Conservation (phyloP, 1,139 yeast genomes). For the Barnettozyma hawaiiensis region DNA sequence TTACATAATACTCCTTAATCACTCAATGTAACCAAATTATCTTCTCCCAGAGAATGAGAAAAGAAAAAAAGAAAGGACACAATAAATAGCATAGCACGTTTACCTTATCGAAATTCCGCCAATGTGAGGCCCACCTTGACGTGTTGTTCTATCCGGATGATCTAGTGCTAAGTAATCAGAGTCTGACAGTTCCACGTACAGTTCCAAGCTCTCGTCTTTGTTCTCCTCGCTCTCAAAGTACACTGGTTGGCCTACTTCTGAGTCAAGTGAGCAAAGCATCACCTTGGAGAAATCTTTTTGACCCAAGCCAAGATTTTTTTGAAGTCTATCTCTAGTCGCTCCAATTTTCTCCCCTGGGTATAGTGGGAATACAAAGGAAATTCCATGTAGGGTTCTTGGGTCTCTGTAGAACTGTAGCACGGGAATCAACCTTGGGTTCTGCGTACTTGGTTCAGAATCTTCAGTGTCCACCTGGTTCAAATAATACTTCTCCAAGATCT, state of each 20-base stretch:
- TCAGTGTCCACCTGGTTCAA: slow-evolving; percentile 20
- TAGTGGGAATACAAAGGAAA: slow-evolving; percentile 74
- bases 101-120: slow-evolving; percentile 26
- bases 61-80: too few species aligned
- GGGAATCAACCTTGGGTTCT: slow-evolving; percentile 31
- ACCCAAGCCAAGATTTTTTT: slow-evolving; percentile 64
- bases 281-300: slow-evolving; percentile 74
- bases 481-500: slow-evolving; percentile 12
- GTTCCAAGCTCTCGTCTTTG: slow-evolving; percentile 45
- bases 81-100: not conserved
- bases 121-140: slow-evolving; percentile 28
- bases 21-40: too few species aligned
- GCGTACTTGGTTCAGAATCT: slow-evolving; percentile 14
- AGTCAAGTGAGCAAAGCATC: slow-evolving; percentile 41
- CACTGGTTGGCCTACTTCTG: slow-evolving; percentile 36
- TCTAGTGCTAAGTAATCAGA: slow-evolving; percentile 67
- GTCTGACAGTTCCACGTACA: slow-evolving; percentile 51
- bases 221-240: slow-evolving; percentile 22
- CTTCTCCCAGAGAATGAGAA: too few species aligned
- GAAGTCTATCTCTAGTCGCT: slow-evolving; percentile 66
- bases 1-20: not conserved
- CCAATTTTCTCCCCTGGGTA: slow-evolving; percentile 57
- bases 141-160: slow-evolving; percentile 65
- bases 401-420: slow-evolving; percentile 77
- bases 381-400: slow-evolving; percentile 69